Evolutionary conservation across 371 early-diverging fungal genomes (phyloP).

Genomic region (Antonospora locustae): DNA sequence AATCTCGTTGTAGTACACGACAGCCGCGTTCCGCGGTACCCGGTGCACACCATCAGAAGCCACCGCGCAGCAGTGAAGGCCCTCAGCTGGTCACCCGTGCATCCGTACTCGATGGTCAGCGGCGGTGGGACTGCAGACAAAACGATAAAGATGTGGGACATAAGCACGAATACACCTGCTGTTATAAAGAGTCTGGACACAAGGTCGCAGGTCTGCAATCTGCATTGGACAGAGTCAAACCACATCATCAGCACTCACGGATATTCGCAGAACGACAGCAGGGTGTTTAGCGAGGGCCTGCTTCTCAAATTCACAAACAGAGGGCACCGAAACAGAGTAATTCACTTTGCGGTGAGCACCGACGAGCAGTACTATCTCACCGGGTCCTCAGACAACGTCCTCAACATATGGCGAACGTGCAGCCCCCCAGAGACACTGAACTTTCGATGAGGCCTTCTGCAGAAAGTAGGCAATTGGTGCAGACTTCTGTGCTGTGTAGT

Average conservation of each 20-base stretch:
- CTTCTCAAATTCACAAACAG: no score
- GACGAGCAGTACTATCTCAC: constrained; percentile 54
- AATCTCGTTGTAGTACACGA: constrained; percentile 53
- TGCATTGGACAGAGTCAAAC: constrained; percentile 49
- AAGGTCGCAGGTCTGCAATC: constrained; percentile 53
- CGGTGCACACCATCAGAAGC: constrained; percentile 12
- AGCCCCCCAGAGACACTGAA: constrained; percentile 9
- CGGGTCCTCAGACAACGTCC: constrained; percentile 48
- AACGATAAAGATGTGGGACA: constrained; percentile 51
- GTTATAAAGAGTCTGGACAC: constrained; percentile 37
- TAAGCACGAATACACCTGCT: constrained; percentile 2
- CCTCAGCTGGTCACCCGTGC: constrained; percentile 40
- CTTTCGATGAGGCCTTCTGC: constrained; percentile 10
- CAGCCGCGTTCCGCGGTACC: constrained; percentile 15
- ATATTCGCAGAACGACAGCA: constrained; percentile 55
- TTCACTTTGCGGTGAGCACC: constrained; percentile 51
- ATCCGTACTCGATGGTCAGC: constrained; percentile 34
- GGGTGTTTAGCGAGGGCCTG: no score
- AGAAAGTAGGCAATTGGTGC: constrained; percentile 8
- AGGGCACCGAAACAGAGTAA: constrained; percentile 54
- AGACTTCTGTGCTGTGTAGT: not conserved
- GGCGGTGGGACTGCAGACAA: constrained; percentile 56
- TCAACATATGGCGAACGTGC: constrained; percentile 50
- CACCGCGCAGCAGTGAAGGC: constrained; percentile 56
- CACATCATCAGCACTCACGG: constrained; percentile 52